These are phyloP conservation scores for Cutaneotrichosporon mucoides DNA, from an alignment of 1,284 basidiomycete genomes.

Conservation along the genomic window DNA sequence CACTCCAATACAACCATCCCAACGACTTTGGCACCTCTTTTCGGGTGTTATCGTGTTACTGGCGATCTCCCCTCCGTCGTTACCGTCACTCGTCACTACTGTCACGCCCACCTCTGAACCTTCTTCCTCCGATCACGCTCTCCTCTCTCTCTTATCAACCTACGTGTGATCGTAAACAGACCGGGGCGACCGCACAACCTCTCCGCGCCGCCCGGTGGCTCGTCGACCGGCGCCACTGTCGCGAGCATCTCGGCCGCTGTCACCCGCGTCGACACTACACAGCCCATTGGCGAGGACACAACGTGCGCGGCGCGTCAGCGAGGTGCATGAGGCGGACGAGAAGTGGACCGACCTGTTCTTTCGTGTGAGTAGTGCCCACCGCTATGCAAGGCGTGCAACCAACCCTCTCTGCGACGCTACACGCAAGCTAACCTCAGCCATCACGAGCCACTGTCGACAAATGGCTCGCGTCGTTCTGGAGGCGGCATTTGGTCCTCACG, in stretches of 20 bases:
- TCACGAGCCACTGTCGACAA: conserved; percentile 41
- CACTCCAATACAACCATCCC: too few relatives aligned
- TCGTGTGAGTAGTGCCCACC: conserved; percentile 23
- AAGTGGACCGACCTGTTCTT: conserved; percentile 35
- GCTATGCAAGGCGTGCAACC: too few relatives aligned
- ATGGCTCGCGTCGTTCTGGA: conserved; percentile 54
- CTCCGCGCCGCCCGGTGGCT: neutral
- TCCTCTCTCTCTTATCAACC: neutral
- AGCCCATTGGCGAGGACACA: conserved; percentile 18
- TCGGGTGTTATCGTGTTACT: too few relatives aligned
- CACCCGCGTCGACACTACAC: conserved; percentile 23
- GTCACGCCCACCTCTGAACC: too few relatives aligned
- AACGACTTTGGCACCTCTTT: too few relatives aligned
- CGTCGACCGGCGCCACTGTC: neutral
- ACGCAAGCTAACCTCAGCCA: conserved; percentile 3
- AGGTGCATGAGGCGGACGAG: conserved; percentile 22
- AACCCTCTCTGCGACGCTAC: too few relatives aligned
- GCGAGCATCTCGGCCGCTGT: conserved; percentile 11
- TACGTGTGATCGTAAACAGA: neutral
- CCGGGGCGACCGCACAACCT: conserved; percentile 19
- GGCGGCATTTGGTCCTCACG: conserved; percentile 53
- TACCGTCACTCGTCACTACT: too few relatives aligned
- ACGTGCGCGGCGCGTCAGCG: conserved; percentile 22
- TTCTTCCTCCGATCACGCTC: neutral
- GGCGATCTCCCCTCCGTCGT: too few relatives aligned